Evolutionary conservation across 1,284 basidiomycete genomes (phyloP).

Genomic region (Anthracocystis walkeri): DNA sequence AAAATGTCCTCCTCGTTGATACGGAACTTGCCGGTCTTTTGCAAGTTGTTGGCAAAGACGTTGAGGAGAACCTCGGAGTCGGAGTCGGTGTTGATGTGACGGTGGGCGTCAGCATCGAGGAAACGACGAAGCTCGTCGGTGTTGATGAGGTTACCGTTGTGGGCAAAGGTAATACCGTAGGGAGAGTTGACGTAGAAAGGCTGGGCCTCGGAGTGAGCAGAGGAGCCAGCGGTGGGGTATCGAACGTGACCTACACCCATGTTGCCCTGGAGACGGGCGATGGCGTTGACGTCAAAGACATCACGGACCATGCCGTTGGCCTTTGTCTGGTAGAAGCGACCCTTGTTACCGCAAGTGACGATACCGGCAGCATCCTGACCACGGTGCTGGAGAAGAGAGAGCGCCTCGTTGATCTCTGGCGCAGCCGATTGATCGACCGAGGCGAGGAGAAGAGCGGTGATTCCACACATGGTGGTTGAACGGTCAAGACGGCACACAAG

Average conservation of each 20-base stretch:
- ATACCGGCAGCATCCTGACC: slow-evolving; percentile 99
- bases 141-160: slow-evolving; percentile 99
- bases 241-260: slow-evolving; percentile 95
- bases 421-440: slow-evolving; percentile 51
- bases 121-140: slow-evolving; percentile 85
- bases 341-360: slow-evolving; percentile 94
- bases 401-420: slow-evolving; percentile 69
- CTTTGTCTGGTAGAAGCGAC: slow-evolving; percentile 97
- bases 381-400: slow-evolving; percentile 68
- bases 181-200: slow-evolving; percentile 99
- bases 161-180: slow-evolving; percentile 97
- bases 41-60: slow-evolving; percentile 96
- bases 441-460: slow-evolving; percentile 66
- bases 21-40: slow-evolving; percentile 98
- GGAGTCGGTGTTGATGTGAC: slow-evolving; percentile 98
- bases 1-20: slow-evolving; percentile 99
- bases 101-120: slow-evolving; percentile 95
- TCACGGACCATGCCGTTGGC: slow-evolving; percentile 99
- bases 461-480: slow-evolving; percentile 64
- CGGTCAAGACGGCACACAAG: neutral
- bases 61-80: slow-evolving; percentile 98
- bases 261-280: slow-evolving; percentile 84
- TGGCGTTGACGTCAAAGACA: slow-evolving; percentile 86
- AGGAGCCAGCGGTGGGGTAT: slow-evolving; percentile 95
- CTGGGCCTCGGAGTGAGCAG: slow-evolving; percentile 95